Evolutionary conservation across 2,329 filamentous ascomycete species (phyloP).

Genomic region (Cytospora piceae): DNA sequence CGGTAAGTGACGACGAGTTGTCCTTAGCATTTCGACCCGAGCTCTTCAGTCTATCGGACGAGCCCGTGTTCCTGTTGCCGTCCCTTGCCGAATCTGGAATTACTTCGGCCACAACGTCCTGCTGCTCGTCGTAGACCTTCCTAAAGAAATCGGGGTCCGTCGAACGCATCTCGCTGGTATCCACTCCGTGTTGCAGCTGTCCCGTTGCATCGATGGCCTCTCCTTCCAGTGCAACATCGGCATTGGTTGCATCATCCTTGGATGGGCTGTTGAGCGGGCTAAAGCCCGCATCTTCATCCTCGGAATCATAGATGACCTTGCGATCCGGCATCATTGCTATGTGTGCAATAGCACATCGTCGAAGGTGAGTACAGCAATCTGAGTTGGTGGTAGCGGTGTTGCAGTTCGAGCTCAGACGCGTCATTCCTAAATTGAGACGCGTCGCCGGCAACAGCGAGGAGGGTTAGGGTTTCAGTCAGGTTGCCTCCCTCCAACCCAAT

Average conservation of each 20-base stretch:
- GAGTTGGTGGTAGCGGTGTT: neutral
- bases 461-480: neutral
- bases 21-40: conserved; percentile 19
- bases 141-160: conserved; percentile 55
- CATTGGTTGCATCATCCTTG: conserved; percentile 14
- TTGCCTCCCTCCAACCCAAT: too few relatives aligned
- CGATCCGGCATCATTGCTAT: conserved; percentile 34
- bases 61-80: neutral
- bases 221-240: conserved; percentile 5
- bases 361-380: neutral
- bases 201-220: neutral
- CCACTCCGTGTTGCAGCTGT: conserved; percentile 14
- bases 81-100: conserved; percentile 9
- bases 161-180: conserved; percentile 39
- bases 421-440: conserved; percentile 11
- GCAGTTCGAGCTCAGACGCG: conserved; percentile 10
- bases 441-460: neutral
- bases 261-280: conserved; percentile 34
- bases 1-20: conserved; percentile 36
- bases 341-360: conserved; percentile 2
- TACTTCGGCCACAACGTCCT: conserved; percentile 36
- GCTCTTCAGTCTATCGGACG: conserved; percentile 18
- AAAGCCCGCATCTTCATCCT: conserved; percentile 38
- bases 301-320: conserved; percentile 40
- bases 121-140: conserved; percentile 52